Conservation (phyloP, 257 asterid species). For the Prunella vulgaris region DNA sequence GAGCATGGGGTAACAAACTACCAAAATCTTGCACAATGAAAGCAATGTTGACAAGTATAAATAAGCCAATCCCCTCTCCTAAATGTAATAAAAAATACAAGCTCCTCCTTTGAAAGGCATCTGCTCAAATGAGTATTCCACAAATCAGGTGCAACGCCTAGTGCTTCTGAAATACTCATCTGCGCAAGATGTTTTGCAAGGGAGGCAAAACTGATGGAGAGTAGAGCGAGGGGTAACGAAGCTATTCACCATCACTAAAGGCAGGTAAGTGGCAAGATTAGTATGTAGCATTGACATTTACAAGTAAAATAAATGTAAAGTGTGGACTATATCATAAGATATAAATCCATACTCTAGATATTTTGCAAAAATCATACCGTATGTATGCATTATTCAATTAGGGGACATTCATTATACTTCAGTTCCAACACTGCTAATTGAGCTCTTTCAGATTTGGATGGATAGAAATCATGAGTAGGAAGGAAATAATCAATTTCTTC, state of each 20-base stretch:
- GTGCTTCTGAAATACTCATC: conserved; percentile 17
- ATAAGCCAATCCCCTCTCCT: not conserved
- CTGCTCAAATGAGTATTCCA: conserved; percentile 22
- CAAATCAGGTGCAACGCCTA: not conserved
- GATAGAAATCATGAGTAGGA: not conserved
- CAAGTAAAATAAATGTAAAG: not conserved
- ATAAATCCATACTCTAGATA: not conserved
- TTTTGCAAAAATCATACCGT: not conserved
- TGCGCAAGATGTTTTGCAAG: conserved; percentile 6
- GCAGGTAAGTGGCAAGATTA: conserved; percentile 2
- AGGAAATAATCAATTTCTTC: not conserved
- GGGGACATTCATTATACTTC: not conserved
- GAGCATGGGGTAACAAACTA: not conserved
- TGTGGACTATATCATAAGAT: not conserved
- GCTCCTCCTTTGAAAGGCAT: conserved; percentile 6
- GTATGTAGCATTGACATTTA: not conserved
- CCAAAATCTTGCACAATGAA: not conserved
- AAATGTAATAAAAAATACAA: not conserved
- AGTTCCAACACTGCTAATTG: not conserved
- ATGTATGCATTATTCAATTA: not conserved
- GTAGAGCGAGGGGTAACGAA: not conserved
- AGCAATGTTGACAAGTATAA: not conserved
- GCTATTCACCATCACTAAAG: not conserved
- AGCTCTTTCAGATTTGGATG: not conserved
- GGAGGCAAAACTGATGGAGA: not conserved